These are phyloP conservation scores for Saitozyma podzolica DNA, from an alignment of 768 basidiomycete species.

Conservation along the genomic window DNA sequence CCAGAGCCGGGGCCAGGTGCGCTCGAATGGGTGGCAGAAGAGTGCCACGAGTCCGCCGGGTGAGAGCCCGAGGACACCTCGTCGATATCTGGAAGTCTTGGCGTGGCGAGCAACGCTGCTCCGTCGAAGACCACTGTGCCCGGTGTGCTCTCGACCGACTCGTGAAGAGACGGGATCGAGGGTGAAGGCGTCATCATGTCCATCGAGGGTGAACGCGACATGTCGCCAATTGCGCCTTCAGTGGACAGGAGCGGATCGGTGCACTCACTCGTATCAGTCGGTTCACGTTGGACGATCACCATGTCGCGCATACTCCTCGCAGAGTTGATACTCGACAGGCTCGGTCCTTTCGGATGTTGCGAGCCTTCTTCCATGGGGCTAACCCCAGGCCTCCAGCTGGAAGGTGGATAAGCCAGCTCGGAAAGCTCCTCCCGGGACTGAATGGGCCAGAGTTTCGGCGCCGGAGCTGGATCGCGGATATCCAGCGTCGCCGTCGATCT, in stretches of 20 bases:
- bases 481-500: constrained; percentile 52
- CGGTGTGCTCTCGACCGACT: too few relatives aligned
- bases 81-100: too few relatives aligned
- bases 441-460: constrained; percentile 64
- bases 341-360: constrained; percentile 23
- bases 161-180: too few relatives aligned
- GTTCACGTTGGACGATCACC: constrained; percentile 38
- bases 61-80: too few relatives aligned
- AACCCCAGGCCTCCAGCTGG: constrained; percentile 16
- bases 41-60: too few relatives aligned
- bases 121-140: too few relatives aligned
- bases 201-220: background rate
- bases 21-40: too few relatives aligned
- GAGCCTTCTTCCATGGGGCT: background rate
- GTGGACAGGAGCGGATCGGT: constrained; percentile 1
- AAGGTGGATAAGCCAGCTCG: constrained; percentile 21
- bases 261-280: constrained; percentile 11
- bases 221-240: constrained; percentile 13
- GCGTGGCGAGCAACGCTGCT: too few relatives aligned
- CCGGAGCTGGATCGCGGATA: constrained; percentile 76
- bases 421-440: constrained; percentile 53
- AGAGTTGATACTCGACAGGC: constrained; percentile 28
- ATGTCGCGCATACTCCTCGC: constrained; percentile 45
- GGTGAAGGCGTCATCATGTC: background rate
- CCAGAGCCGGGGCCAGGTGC: too few relatives aligned